A percentile compares a stretch with the other conserved stretches of the same genome.
These are phyloP conservation scores for Colletotrichum gigasporum DNA, from an alignment of 2,329 filamentous ascomycete genomes.

Conservation along the genomic window DNA sequence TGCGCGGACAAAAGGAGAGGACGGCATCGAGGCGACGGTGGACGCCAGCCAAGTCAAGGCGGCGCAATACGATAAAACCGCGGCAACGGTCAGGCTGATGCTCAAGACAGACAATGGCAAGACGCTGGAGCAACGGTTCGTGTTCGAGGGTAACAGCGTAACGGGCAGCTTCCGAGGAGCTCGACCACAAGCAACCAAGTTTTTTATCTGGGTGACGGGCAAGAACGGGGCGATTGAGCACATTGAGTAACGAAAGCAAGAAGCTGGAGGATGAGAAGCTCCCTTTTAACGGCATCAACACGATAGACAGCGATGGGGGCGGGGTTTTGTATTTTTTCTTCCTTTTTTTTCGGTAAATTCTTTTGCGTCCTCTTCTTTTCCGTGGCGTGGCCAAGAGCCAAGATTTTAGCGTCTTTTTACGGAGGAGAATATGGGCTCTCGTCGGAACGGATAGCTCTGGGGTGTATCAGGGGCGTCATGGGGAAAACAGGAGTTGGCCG, in stretches of 20 bases:
- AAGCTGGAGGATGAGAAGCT: too few species aligned
- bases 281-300: too few species aligned
- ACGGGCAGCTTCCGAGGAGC: conserved; percentile 20
- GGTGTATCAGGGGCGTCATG: too few species aligned
- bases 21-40: conserved; percentile 20
- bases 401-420: too few species aligned
- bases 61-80: conserved; percentile 5
- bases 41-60: conserved; percentile 15
- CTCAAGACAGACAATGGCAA: conserved; percentile 12
- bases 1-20: not conserved
- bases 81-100: conserved; percentile 6
- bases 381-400: too few species aligned
- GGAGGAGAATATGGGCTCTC: too few species aligned
- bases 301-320: too few species aligned
- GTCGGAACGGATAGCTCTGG: too few species aligned
- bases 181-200: conserved; percentile 21
- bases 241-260: not conserved
- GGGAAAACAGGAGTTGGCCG: too few species aligned
- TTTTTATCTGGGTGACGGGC: conserved; percentile 23
- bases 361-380: too few species aligned
- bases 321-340: too few species aligned
- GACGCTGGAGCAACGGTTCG: conserved; percentile 13
- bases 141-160: conserved; percentile 2
- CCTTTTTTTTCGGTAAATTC: too few species aligned
- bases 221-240: conserved; percentile 22